Base-by-base conservation (phyloP, 345 rosid species). In the Cardamine occulta region DNA sequence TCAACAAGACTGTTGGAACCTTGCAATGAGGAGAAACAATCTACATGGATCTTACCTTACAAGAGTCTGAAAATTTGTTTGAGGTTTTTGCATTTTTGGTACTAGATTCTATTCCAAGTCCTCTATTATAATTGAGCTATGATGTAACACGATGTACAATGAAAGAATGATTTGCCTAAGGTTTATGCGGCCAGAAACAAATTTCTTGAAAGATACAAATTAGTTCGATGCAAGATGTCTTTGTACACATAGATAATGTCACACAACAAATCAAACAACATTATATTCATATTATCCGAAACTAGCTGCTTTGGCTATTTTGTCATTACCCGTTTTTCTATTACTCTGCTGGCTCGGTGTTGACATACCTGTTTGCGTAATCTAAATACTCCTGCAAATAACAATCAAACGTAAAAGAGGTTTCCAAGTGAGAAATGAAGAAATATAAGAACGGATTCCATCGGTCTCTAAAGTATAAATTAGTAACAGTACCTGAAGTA, bases 351-450 rank as follows among this genome's bases (percentile, higher is more conserved):
- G 67, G n/a, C 68, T 82, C 82, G 28, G 59, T 29, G 24, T 73
- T 84, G 67, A 77, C 13, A 73, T 75, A 82, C 79, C 63, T 85
- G 82, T 88, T 87, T 29, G 73, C 83, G 35, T 74, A 78, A 81
- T 91, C 96, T 62, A 94, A 78, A 75, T 91, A 91, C 13, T 78
- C 92, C 97, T 91, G 84, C 83, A 60, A 53, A 60, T 71, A 82
- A 26, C 70, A 66, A 40, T 42, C 48, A 74, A 70, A 58, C 53
- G 57, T 48, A 26, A 61, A 52, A 57, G 65, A 58, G 57, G 47
- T 51, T 55, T 63, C 29, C 17, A 37, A 2, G 26, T 18, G 4
- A 44, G 31, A 5, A 23, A 73, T 6, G 12, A 61, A 35, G 47
- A 59, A 48, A 37, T 1, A 47, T 1, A 58, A 47, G 35, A 29